A percentile compares a stretch with the other conserved stretches of the same genome.
Evolutionary conservation across 1,284 basidiomycete genomes (phyloP).

Genomic region (Pseudozyma flocculosa): DNA sequence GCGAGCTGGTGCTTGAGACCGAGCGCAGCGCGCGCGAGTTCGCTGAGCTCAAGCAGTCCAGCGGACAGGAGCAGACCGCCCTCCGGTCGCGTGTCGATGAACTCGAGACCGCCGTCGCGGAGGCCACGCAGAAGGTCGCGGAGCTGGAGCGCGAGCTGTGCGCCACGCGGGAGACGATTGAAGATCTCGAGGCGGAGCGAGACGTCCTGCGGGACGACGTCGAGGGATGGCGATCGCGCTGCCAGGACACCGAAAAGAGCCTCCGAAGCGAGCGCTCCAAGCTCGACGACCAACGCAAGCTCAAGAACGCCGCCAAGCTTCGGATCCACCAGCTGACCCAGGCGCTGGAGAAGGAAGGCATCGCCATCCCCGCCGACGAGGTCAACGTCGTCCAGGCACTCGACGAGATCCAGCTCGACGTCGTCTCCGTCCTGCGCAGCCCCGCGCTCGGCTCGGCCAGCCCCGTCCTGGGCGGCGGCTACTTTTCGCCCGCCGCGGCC

Average conservation of each 20-base stretch:
- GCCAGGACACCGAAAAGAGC: slow-evolving; percentile 48
- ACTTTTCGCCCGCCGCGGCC: slow-evolving; percentile 28
- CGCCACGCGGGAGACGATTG: slow-evolving; percentile 22
- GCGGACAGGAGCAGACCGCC: slow-evolving; percentile 33
- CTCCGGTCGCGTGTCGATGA: slow-evolving; percentile 30
- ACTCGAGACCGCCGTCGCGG: slow-evolving; percentile 22
- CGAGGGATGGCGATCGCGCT: slow-evolving; percentile 53
- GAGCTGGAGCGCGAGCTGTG: slow-evolving; percentile 23
- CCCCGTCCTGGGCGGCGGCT: slow-evolving; percentile 11
- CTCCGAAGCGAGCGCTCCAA: slow-evolving; percentile 38
- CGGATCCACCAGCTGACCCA: slow-evolving; percentile 41
- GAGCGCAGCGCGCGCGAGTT: slow-evolving; percentile 34
- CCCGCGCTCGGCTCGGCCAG: slow-evolving; percentile 33
- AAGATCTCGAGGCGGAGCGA: slow-evolving; percentile 50
- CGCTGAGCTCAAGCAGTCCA: slow-evolving; percentile 46
- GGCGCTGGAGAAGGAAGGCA: slow-evolving; percentile 16
- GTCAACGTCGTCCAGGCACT: slow-evolving; percentile 19
- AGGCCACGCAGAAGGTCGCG: slow-evolving; percentile 9
- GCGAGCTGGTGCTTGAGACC: slow-evolving; percentile 33
- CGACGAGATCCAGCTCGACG: slow-evolving; percentile 29
- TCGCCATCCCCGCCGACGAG: slow-evolving; percentile 27
- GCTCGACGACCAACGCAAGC: slow-evolving; percentile 37
- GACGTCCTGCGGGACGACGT: slow-evolving; percentile 54
- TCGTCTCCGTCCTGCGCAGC: slow-evolving; percentile 23
- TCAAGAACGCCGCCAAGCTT: slow-evolving; percentile 25